A percentile compares a stretch with the other conserved stretches of the same genome.
Evolutionary conservation across 1,139 yeast genomes (phyloP).

Genomic region (Saccharomycopsis phalli): DNA sequence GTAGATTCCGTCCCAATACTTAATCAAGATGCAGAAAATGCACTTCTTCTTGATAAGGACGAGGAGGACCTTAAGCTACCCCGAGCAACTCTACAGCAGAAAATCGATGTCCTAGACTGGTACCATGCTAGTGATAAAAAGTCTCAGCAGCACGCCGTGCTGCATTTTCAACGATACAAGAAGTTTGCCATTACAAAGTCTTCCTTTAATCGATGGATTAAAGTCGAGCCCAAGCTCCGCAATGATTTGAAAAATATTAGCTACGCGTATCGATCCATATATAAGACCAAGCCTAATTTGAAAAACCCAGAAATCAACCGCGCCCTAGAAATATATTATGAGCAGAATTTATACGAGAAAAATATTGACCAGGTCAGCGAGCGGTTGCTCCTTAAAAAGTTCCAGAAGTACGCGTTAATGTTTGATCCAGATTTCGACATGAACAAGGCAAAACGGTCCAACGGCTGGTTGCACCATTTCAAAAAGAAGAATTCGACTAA

Average conservation of each 20-base stretch:
- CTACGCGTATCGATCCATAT: conserved; percentile 23
- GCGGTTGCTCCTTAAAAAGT: conserved; percentile 25
- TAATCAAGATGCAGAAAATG: too few species aligned
- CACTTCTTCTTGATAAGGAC: too few species aligned
- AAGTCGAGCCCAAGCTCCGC: conserved; percentile 25
- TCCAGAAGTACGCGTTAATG: conserved; percentile 24
- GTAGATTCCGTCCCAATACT: too few species aligned
- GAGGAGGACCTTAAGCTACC: conserved; percentile 23
- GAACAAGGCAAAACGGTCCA: conserved; percentile 24
- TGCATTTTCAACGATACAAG: conserved; percentile 25
- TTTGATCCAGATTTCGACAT: conserved; percentile 12
- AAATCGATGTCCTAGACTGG: conserved; percentile 30
- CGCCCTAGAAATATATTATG: conserved; percentile 29
- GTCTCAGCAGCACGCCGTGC: conserved; percentile 28
- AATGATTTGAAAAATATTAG: conserved; percentile 23
- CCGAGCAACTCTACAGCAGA: conserved; percentile 31
- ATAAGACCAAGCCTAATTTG: conserved; percentile 27
- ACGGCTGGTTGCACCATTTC: conserved; percentile 33
- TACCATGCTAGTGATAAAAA: conserved; percentile 24
- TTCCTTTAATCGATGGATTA: conserved; percentile 30
- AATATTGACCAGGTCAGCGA: conserved; percentile 23
- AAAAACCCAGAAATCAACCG: conserved; percentile 27
- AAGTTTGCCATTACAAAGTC: conserved; percentile 29
- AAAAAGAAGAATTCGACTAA: conserved; percentile 26
- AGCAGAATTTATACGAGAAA: conserved; percentile 27